Evolutionary conservation across 768 basidiomycete species (phyloP), one percentile per base, ranked within the genome.

Genomic region (Glaciozyma antarctica): DNA sequence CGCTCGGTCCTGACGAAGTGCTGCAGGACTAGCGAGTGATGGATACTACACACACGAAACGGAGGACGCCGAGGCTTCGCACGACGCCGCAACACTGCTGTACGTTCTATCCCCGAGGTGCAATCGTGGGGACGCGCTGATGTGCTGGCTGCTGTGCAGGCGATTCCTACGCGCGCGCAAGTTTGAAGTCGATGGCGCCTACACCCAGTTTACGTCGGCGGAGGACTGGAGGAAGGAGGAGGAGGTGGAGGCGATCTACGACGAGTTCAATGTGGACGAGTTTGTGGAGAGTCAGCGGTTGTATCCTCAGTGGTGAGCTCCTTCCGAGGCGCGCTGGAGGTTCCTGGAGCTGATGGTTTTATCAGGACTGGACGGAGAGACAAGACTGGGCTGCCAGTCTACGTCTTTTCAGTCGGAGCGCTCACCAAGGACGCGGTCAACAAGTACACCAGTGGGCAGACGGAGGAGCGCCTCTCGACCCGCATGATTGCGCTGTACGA

Each of bases 151-250:
- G n/a, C n/a, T n/a, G 21, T 26, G 24, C 75, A 90, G 89, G 30
- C 86, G 90, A 16, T 91, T 90, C 74, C 82, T 91, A 4, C 82
- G 88, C n/a, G 90, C 90, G 8, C 80, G 90, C 64, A 79, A 80
- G 63, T 90, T 84, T 74, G 81, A 87, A 65, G 77, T 81, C 19
- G 70, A 76, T 24, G 81, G 82, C 64, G 88, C 88, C 0, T 79
- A 83, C 75, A 82, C 83, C 65, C 87, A 90, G 73, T 90, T 90
- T 73, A 75, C 83, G 3, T 81, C 81, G 21, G 78, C 86, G 0
- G 83, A 86, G 71, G 78, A 79, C 7, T 92, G 90, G 90, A 78
- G 88, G 66, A 79, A 79, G 71, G 77, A 82, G 71, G 78, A 86
- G 71, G 75, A 82, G 41, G 83, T 90, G 4, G 80, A 82, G 38